Evolutionary conservation across 2,329 filamentous ascomycete species (phyloP).

Genomic region (Elsinoe batatas): DNA sequence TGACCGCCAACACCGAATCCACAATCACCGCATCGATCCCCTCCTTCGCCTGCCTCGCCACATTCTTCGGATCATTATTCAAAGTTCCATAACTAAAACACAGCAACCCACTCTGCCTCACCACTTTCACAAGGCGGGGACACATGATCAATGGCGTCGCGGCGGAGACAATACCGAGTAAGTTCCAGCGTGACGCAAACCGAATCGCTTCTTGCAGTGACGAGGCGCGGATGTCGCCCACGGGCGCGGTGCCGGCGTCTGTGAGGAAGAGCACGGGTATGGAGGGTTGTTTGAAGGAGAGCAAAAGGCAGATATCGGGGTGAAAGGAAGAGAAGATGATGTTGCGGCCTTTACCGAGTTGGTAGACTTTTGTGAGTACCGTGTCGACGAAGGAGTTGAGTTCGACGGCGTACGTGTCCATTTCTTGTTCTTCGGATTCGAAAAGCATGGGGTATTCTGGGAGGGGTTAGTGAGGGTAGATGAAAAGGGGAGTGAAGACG

Average conservation of each 20-base stretch:
- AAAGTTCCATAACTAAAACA: constrained; percentile 88
- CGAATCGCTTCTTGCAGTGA: constrained; percentile 92
- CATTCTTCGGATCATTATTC: constrained; percentile 80
- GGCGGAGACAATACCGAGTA: constrained; percentile 83
- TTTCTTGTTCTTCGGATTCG: constrained; percentile 88
- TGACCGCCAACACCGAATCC: constrained; percentile 84
- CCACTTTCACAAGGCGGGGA: constrained; percentile 78
- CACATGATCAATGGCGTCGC: constrained; percentile 82
- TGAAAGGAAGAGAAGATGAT: constrained; percentile 98
- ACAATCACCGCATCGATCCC: constrained; percentile 98
- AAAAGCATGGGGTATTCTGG: constrained; percentile 89
- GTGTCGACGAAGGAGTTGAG: constrained; percentile 95
- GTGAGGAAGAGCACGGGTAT: constrained; percentile 93
- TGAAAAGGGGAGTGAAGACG: constrained; percentile 21
- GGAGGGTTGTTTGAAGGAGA: constrained; percentile 94
- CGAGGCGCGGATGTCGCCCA: constrained; percentile 81
- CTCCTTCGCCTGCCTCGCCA: constrained; percentile 84
- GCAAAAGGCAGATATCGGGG: constrained; percentile 85
- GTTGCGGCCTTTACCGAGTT: constrained; percentile 70
- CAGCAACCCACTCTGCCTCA: constrained; percentile 87
- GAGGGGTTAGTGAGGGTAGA: constrained; percentile 20
- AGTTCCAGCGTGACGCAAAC: constrained; percentile 89
- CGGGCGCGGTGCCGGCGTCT: constrained; percentile 69
- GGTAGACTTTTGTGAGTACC: constrained; percentile 81
- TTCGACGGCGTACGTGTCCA: constrained; percentile 93